Percentiles rank a stretch among this genome's conserved stretches.
These are phyloP conservation scores for Glonium stellatum DNA, from an alignment of 495 filamentous ascomycete species.

Conservation along the genomic window DNA sequence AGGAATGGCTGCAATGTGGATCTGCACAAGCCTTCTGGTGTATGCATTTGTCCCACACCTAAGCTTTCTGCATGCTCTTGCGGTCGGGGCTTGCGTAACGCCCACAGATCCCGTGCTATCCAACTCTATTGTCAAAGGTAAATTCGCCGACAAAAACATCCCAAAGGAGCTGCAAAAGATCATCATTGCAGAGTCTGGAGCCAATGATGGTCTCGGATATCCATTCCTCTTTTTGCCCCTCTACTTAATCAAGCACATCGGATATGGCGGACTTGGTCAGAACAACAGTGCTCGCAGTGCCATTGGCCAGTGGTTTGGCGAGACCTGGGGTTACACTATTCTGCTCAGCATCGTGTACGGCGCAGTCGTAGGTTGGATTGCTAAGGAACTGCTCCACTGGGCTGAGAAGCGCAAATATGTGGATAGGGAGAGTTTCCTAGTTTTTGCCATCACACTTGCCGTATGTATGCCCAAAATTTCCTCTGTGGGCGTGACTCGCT, in stretches of 20 bases:
- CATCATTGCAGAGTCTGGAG: conserved; percentile 83
- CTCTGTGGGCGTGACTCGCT: neutral
- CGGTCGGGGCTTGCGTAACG: conserved; percentile 76
- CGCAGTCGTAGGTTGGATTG: conserved; percentile 66
- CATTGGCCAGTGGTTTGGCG: conserved; percentile 76
- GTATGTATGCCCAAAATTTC: conserved; percentile 40
- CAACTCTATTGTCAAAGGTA: conserved; percentile 87
- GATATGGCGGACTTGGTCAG: conserved; percentile 49
- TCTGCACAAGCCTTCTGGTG: conserved; percentile 68
- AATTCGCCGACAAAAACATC: conserved; percentile 85
- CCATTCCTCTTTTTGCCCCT: conserved; percentile 82
- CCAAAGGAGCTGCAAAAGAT: conserved; percentile 76
- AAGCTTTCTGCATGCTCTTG: conserved; percentile 67
- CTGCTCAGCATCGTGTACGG: conserved; percentile 75
- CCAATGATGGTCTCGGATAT: conserved; percentile 91
- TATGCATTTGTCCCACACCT: conserved; percentile 73
- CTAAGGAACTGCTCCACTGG: conserved; percentile 75
- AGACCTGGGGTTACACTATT: conserved; percentile 82
- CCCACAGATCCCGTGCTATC: conserved; percentile 88
- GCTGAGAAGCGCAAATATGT: conserved; percentile 77
- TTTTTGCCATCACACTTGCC: conserved; percentile 78
- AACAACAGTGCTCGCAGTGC: conserved; percentile 57
- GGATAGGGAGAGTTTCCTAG: conserved; percentile 83
- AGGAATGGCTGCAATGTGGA: conserved; percentile 84
- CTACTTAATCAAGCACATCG: conserved; percentile 72